Base-by-base conservation (phyloP, 768 basidiomycete species). In the Leccinum disarticulatum region DNA sequence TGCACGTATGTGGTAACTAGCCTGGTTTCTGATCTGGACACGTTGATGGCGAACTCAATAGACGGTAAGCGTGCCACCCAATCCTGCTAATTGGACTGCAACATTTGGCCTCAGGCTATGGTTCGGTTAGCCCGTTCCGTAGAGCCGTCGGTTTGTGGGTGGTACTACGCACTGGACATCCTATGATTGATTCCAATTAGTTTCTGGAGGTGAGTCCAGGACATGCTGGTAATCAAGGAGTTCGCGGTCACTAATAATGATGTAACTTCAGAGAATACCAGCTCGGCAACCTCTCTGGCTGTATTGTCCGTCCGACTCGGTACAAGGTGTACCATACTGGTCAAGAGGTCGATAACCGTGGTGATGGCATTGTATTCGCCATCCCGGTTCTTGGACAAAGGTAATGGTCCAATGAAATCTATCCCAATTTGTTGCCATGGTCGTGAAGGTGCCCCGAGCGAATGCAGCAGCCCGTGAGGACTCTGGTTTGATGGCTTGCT, bases 391-490 rank as follows among this genome's bases (percentile, higher is more conserved):
- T 59, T 57, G 0, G 51, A 66, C 17, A 61, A 35, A 13, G 76
- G 78, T 10, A 80, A 64, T 1, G 72, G 74, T 0, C 72, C 77
- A 0, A 80, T 57, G 41, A 80, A 80, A 63, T 80, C 79, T 53
- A 80, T 77, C 0, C 70, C 73, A 0, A 81, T 77, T 0, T 72
- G 70, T 2, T 73, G 67, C 76, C 75, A 78, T 0, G 77, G 79
- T 4, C 61, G 56, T 0, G 54, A 63, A 0, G 74, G 75, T 0
- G 77, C 62, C 0, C 59, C 28, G 1, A 76, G 46, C 0, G 72
- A 64, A 11, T 72, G 64, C 11, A 78, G 55, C 4, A 69, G 54
- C 0, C 74, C 70, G 19, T 67, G 71, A 0, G 66, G 73, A 19
- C 65, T 63, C 28, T 74, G 71, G 6, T 70, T 49, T 60, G 64